phyloP scores from a whole-genome alignment of 1,284 basidiomycete species.

The Trametes hirsuta region DNA sequence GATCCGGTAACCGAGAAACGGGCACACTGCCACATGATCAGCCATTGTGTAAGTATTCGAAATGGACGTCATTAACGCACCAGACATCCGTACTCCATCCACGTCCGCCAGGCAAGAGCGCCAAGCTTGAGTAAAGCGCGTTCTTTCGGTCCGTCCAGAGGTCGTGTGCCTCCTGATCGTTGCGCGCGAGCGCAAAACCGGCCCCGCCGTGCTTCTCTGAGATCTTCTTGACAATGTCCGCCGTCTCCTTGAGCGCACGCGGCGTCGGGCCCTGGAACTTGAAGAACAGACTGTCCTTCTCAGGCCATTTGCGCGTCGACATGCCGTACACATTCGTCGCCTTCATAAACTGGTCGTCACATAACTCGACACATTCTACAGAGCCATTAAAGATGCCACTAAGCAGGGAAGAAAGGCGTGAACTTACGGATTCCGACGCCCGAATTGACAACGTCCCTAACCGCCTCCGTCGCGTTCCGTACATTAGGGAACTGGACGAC shows the following conservation, averaged over 20 bases:
- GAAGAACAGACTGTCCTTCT: slow-evolving; percentile 81
- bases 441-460: slow-evolving; percentile 75
- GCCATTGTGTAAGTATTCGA: not conserved
- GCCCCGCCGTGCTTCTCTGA: slow-evolving; percentile 68
- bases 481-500: slow-evolving; percentile 72
- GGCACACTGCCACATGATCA: slow-evolving; percentile 61
- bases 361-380: slow-evolving; percentile 72
- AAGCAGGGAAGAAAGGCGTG: not conserved
- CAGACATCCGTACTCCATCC: slow-evolving; percentile 89
- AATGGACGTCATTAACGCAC: slow-evolving; percentile 43
- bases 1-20: slow-evolving; percentile 74
- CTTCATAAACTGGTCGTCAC: slow-evolving; percentile 73
- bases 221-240: slow-evolving; percentile 59
- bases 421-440: slow-evolving; percentile 69
- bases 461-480: slow-evolving; percentile 71
- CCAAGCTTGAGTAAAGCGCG: slow-evolving; percentile 73
- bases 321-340: slow-evolving; percentile 70
- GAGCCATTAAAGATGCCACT: not conserved
- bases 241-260: slow-evolving; percentile 65
- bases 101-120: slow-evolving; percentile 62
- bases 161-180: slow-evolving; percentile 70
- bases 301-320: slow-evolving; percentile 62
- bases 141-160: slow-evolving; percentile 90
- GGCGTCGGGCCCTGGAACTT: slow-evolving; percentile 81
- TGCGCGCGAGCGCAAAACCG: slow-evolving; percentile 71